Evolutionary conservation across 352 stramenopile genomes (phyloP).

Genomic region (Globisporangium apiculatum): DNA sequence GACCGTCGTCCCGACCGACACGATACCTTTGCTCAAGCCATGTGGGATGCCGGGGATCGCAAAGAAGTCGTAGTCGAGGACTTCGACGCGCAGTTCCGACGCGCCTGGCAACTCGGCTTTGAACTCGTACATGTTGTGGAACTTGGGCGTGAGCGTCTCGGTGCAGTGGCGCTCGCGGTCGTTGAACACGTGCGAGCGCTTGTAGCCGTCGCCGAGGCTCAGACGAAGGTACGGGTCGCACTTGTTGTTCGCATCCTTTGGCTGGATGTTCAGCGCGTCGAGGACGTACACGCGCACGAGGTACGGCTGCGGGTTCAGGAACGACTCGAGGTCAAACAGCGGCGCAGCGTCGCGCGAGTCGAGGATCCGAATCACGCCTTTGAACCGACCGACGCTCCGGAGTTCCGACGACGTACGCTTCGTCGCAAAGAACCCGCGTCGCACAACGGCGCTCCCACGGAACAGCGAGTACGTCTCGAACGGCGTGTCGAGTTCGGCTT

Average conservation of each 20-base stretch:
- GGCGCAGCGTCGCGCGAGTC: conserved; percentile 58
- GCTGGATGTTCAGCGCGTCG: conserved; percentile 69
- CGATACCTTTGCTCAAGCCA: conserved; percentile 45
- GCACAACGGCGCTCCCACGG: conserved; percentile 37
- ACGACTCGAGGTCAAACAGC: conserved; percentile 66
- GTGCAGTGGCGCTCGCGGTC: conserved; percentile 73
- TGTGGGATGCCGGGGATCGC: conserved; percentile 43
- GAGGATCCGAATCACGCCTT: conserved; percentile 83
- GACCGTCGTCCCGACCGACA: conserved; percentile 36
- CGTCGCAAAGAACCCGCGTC: conserved; percentile 21
- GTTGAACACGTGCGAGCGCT: conserved; percentile 61
- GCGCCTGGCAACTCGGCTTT: conserved; percentile 80
- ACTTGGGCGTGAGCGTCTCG: conserved; percentile 75
- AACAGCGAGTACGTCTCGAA: conserved; percentile 82
- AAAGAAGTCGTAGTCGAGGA: conserved; percentile 73
- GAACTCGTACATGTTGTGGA: conserved; percentile 91
- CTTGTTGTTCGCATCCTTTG: conserved; percentile 78
- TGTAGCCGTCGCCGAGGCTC: conserved; percentile 69
- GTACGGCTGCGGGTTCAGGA: conserved; percentile 73
- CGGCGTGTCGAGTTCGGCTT: conserved; percentile 63
- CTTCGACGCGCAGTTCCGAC: conserved; percentile 59
- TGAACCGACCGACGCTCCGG: conserved; percentile 78
- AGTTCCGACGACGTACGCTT: conserved; percentile 27
- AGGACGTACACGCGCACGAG: conserved; percentile 85
- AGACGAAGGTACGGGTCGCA: conserved; percentile 83